Percentiles rank a stretch among this genome's conserved stretches.
Conservation (phyloP, 805 yeast species). For the Candida gorgasii region DNA sequence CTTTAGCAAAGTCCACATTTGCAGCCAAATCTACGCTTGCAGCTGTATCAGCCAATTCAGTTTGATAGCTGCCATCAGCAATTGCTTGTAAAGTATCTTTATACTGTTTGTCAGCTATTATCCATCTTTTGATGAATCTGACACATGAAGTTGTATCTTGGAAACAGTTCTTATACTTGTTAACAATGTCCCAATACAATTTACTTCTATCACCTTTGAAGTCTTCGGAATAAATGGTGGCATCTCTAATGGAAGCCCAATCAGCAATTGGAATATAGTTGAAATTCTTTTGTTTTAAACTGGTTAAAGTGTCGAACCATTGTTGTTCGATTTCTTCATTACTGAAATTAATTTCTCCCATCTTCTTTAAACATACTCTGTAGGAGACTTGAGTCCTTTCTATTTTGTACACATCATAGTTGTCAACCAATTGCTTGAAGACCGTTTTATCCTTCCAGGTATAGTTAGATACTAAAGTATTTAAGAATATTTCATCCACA, state of each 20-base stretch:
- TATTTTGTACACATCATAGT: conserved; percentile 58
- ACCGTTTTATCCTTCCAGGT: conserved; percentile 69
- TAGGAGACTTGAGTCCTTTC: conserved; percentile 67
- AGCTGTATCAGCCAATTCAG: neutral
- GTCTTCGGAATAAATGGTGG: conserved; percentile 53
- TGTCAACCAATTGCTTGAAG: conserved; percentile 60
- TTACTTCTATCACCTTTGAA: conserved; percentile 46
- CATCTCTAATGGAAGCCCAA: conserved; percentile 82
- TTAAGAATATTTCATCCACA: conserved; percentile 79
- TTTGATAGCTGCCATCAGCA: conserved; percentile 18
- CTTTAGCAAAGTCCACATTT: conserved; percentile 1
- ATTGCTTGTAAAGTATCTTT: conserved; percentile 9
- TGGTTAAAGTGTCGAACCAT: conserved; percentile 53
- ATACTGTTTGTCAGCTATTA: conserved; percentile 1
- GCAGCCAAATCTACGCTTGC: neutral
- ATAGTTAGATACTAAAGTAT: conserved; percentile 67
- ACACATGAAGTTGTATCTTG: conserved; percentile 38
- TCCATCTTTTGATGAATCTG: conserved; percentile 26
- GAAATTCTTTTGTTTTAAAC: conserved; percentile 55
- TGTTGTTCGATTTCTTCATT: conserved; percentile 51
- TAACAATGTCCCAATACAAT: conserved; percentile 56
- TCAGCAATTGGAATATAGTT: conserved; percentile 76
- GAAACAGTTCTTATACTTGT: conserved; percentile 44
- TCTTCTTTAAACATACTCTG: conserved; percentile 70
- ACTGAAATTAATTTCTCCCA: conserved; percentile 61